Conservation (phyloP, 495 filamentous ascomycete genomes). For the Annulohypoxylon maeteangense region DNA sequence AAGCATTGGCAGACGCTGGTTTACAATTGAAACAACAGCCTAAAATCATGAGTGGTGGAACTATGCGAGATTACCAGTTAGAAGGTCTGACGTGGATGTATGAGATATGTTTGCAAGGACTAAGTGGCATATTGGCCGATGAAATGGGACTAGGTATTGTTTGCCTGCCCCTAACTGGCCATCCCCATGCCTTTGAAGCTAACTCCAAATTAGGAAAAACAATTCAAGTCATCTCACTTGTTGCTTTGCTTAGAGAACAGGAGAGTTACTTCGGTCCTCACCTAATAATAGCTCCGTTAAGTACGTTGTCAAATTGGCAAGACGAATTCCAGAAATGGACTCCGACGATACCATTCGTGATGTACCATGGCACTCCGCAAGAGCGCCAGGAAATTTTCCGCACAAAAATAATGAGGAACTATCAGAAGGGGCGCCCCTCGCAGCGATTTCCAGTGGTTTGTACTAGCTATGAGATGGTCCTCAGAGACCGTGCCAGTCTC, state of each 20-base stretch:
- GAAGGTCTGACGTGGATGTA: conserved; percentile 97
- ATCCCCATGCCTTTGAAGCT: conserved; percentile 10
- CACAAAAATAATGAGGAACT: conserved; percentile 68
- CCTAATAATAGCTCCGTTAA: conserved; percentile 87
- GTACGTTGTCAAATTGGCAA: conserved; percentile 96
- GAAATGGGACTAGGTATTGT: conserved; percentile 89
- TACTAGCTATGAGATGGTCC: conserved; percentile 94
- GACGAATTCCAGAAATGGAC: conserved; percentile 93
- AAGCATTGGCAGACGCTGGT: conserved; percentile 77
- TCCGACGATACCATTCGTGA: conserved; percentile 82
- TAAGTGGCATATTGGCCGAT: conserved; percentile 95
- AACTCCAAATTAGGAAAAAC: conserved; percentile 70
- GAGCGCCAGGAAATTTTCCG: conserved; percentile 77
- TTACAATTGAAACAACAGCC: conserved; percentile 86
- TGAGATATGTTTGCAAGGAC: conserved; percentile 79
- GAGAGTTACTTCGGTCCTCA: conserved; percentile 85
- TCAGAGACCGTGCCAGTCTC: conserved; percentile 85
- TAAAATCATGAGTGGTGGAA: conserved; percentile 82
- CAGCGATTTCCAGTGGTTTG: conserved; percentile 87
- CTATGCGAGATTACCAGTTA: conserved; percentile 93
- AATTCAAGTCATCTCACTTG: conserved; percentile 89
- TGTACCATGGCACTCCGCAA: conserved; percentile 86
- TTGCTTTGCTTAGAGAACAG: conserved; percentile 89
- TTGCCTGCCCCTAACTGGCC: not conserved
- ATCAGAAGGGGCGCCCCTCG: conserved; percentile 55